Base-by-base conservation (phyloP, 2,329 filamentous ascomycete species). In the Fusarium haematococcum region DNA sequence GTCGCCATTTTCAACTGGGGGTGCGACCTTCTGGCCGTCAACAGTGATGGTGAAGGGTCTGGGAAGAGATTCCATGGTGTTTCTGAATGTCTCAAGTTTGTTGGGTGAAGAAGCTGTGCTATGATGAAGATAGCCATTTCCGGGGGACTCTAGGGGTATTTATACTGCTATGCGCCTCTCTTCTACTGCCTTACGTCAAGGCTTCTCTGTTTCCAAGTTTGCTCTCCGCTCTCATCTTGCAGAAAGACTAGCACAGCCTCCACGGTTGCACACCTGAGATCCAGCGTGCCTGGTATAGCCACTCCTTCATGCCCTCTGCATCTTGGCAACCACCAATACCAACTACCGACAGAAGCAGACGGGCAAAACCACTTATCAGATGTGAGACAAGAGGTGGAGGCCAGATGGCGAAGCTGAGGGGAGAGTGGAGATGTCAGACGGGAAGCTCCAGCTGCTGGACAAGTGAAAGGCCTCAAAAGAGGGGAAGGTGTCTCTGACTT, bases 31-130 rank as follows among this genome's bases (percentile, higher is more conserved):
- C 52, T 64, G 60, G 13, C 71, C 71, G 16, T 65, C 56, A 1
- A 74, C 71, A 8, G 45, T 20, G 25, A 74, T 68, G 5, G 57
- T 68, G 16, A 74, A 74, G 6, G 6, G 20, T 4, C 52, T 20
- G 16, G 18, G n/a, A 11, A 67, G 11, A 32, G 27, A 54, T 9
- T 62, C 30, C 64, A 67, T 67, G 32, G n/a, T 62, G 62, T 14
- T 13, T 52, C 32, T 27, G n/a, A 20, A 10, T 33, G 18, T 8
- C 27, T n/a, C 20, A 8, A 20, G n/a, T 54, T 54, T 54, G 5
- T 54, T 20, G 30, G 48, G 8, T 33, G n/a, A 54, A 20, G 50
- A 54, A 20, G 18, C 4, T 48, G 39, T 33, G 27, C 5, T 50
- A 13, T 37, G 2, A 4, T 37, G 48, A 32, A 5, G 27, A 32